phyloP scores from a whole-genome alignment of 164 flowering plant genomes.

The Piper betle region DNA sequence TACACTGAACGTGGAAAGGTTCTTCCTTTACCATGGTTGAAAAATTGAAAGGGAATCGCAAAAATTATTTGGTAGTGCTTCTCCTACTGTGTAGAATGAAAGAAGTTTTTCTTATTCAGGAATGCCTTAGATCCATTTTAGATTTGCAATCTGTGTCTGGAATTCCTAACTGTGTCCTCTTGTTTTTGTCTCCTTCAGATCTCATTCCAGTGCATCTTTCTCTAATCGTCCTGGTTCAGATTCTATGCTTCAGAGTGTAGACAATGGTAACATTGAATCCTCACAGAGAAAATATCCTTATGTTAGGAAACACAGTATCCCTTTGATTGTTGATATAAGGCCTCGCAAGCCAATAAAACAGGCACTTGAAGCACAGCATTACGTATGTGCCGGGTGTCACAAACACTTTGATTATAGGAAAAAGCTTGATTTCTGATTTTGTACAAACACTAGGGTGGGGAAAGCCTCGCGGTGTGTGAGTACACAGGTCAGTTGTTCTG shows the following conservation, averaged over 20 bases:
- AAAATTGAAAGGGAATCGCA: conserved; percentile 72
- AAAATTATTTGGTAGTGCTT: conserved; percentile 80
- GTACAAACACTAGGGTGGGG: conserved; percentile 85
- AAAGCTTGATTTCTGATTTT: conserved; percentile 44
- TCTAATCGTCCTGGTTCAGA: conserved; percentile 15
- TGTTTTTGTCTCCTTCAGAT: conserved; percentile 64
- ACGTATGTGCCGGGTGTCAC: conserved; percentile 85
- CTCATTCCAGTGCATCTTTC: conserved; percentile 22
- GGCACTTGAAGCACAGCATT: conserved; percentile 66
- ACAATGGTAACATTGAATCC: conserved; percentile 6
- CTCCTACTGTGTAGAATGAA: conserved; percentile 68
- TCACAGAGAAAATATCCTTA: conserved; percentile 15
- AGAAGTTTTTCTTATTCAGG: conserved; percentile 86
- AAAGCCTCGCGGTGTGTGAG: conserved; percentile 88
- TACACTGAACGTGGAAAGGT: conserved; percentile 46
- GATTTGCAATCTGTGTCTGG: conserved; percentile 28
- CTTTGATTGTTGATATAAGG: conserved; percentile 50
- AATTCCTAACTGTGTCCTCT: conserved; percentile 36
- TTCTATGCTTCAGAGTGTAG: conserved; percentile 1
- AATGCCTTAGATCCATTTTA: conserved; percentile 60
- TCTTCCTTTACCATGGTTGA: conserved; percentile 77
- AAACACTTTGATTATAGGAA: conserved; percentile 58
- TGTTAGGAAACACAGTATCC: conserved; percentile 75
- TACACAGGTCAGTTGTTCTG: conserved; percentile 90
- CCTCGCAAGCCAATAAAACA: conserved; percentile 61